Conservation (phyloP, 2,329 filamentous ascomycete species). For the Colletotrichum tamarilloi region DNA sequence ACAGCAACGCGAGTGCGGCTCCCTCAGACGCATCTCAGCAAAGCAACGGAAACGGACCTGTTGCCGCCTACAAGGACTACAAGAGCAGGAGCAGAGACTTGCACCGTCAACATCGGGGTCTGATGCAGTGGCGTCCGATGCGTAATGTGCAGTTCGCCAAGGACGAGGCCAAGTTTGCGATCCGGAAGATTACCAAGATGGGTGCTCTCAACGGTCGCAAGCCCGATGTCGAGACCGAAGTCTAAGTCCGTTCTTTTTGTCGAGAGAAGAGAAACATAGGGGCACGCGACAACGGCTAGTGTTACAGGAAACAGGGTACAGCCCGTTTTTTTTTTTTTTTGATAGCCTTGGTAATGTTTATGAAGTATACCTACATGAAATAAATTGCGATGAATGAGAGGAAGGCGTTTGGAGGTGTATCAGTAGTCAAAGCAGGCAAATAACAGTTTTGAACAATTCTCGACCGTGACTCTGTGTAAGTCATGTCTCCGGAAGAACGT, state of each 20-base stretch:
- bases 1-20: constrained; percentile 46
- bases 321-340: not conserved
- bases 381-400: not conserved
- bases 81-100: constrained; percentile 77
- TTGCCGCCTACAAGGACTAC: constrained; percentile 71
- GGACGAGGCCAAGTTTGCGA: constrained; percentile 83
- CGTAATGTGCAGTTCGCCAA: constrained; percentile 89
- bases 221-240: constrained; percentile 88
- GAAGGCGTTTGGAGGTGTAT: constrained; percentile 4
- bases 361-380: not conserved
- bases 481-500: too few species aligned
- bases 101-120: constrained; percentile 85
- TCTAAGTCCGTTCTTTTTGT: constrained; percentile 45
- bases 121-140: constrained; percentile 97
- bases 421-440: constrained; percentile 24
- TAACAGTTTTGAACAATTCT: constrained; percentile 6
- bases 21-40: constrained; percentile 44
- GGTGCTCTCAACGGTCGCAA: constrained; percentile 83
- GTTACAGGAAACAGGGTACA: not conserved
- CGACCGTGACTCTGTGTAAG: too few species aligned
- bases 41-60: constrained; percentile 66
- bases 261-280: not conserved
- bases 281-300: not conserved
- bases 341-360: not conserved
- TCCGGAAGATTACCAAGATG: constrained; percentile 80